Percentiles rank a stretch among this genome's conserved stretches.
These are phyloP conservation scores for Coemansia sp. DNA, from an alignment of 192 early-diverging fungal genomes.

Conservation along the genomic window DNA sequence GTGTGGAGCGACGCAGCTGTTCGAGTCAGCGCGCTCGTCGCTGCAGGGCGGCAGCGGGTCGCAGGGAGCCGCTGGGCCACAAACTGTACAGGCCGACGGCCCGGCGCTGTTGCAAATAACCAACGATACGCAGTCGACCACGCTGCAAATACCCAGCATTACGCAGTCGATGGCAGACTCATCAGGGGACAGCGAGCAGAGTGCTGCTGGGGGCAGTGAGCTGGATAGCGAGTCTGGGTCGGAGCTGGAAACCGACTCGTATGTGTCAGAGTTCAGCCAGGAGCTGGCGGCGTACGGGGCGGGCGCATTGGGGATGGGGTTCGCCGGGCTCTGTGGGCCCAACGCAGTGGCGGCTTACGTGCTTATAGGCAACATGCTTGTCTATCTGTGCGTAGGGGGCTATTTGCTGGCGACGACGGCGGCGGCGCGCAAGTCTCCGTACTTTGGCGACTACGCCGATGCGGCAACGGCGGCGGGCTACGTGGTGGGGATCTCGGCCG, in stretches of 20 bases:
- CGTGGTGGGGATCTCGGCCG: slow-evolving; percentile 12
- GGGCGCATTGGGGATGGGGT: slow-evolving; percentile 11
- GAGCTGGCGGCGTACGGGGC: slow-evolving; percentile 28
- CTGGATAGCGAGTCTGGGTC: too few species aligned
- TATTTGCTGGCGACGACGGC: slow-evolving; percentile 29
- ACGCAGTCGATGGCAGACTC: too few species aligned
- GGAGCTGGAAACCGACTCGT: slow-evolving; percentile 23
- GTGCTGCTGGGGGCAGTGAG: too few species aligned
- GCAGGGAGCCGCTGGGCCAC: background rate
- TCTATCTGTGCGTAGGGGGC: slow-evolving; percentile 4
- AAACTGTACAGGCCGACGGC: slow-evolving; percentile 9
- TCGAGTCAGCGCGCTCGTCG: slow-evolving; percentile 30
- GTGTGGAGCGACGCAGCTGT: too few species aligned
- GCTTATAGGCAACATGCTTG: slow-evolving; percentile 19
- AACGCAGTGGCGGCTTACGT: slow-evolving; percentile 23
- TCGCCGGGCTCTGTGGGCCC: slow-evolving; percentile 25
- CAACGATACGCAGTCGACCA: slow-evolving; percentile 12
- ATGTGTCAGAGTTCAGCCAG: slow-evolving; percentile 45
- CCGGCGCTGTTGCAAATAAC: slow-evolving; percentile 21
- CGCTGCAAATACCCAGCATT: slow-evolving; percentile 17
- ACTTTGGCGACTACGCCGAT: slow-evolving; percentile 33
- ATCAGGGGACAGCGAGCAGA: too few species aligned
- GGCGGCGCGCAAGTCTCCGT: slow-evolving; percentile 30
- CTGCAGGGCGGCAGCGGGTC: slow-evolving; percentile 6
- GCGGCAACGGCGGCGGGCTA: slow-evolving; percentile 23